Base-by-base conservation (phyloP, 768 basidiomycete species). In the Neoboletus brunneissimus region DNA sequence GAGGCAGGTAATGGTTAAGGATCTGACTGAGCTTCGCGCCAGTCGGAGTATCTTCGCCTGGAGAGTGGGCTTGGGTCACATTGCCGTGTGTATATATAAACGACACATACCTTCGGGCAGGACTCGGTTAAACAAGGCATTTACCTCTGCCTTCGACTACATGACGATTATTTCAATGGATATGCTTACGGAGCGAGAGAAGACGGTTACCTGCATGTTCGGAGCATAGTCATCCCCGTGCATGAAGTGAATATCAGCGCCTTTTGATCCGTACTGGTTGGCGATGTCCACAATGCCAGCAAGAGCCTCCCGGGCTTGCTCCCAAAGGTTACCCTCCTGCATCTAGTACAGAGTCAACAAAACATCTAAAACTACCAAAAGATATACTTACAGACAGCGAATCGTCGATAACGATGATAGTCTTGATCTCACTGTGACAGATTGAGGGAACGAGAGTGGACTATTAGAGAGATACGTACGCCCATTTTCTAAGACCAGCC, bases 161-260 rank as follows among this genome's bases (percentile, higher is more conserved):
- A 45, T 11, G 25, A 47, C 22, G 27, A 15, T 41, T 5, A 20
- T 34, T 11, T 58, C 50, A 49, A 32, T 13, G 13, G 1, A 32
- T 12, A 20, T 9, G 22, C 22, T 18, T 0, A 5, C n/a, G 13
- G 46, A 54, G 7, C 10, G 8, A 49, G 5, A 7, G 2, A n/a
- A 16, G 16, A 29, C 15, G 20, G 40, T 54, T 43, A 63, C 69
- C 60, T 52, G 65, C 57, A 74, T 58, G 56, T 65, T 65, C 13
- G 57, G 55, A 5, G 66, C 74, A 54, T 67, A 73, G 55, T 59
- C 66, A 38, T 62, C 59, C 10, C 54, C 48, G 54, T 78, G 79
- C 62, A 79, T 71, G 62, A 79, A 79, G 57, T 76, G 69, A n/a
- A 79, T 65, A 38, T 80, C 79, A 47, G 72, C 35, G 16, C 79